Evolutionary conservation across 352 stramenopile genomes (phyloP).

Genomic region (Phytophthora lateralis): DNA sequence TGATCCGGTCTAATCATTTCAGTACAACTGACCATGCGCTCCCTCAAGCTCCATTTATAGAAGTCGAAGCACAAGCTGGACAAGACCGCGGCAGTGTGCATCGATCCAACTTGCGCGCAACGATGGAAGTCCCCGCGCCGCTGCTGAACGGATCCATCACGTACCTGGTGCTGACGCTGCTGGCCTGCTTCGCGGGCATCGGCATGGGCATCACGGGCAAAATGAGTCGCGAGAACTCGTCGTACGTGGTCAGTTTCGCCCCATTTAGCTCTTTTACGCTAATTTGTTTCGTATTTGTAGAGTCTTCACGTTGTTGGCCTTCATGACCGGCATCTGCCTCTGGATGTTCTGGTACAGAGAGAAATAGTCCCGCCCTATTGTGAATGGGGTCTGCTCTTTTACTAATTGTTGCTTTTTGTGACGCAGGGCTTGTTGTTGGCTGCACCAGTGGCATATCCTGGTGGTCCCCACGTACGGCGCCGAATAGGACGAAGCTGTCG

Average conservation of each 20-base stretch:
- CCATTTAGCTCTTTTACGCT: background rate
- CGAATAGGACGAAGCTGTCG: constrained; percentile 48
- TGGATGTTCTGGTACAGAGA: constrained; percentile 86
- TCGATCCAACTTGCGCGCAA: constrained; percentile 33
- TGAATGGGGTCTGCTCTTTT: background rate
- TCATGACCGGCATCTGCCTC: constrained; percentile 85
- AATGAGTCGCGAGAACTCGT: constrained; percentile 84
- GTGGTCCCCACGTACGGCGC: constrained; percentile 79
- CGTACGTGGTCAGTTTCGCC: constrained; percentile 57
- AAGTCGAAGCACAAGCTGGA: constrained; percentile 7
- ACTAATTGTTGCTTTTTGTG: constrained; percentile 33
- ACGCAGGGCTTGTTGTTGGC: constrained; percentile 85
- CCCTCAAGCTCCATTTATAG: constrained; percentile 30
- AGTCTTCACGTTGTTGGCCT: constrained; percentile 81
- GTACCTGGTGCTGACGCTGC: constrained; percentile 87
- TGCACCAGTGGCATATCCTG: constrained; percentile 91
- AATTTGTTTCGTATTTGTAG: constrained; percentile 33
- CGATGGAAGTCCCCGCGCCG: constrained; percentile 79
- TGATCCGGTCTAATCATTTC: background rate
- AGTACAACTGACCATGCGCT: constrained; percentile 10
- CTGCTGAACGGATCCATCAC: constrained; percentile 85
- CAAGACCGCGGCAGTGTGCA: constrained; percentile 24
- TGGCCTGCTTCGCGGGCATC: constrained; percentile 79
- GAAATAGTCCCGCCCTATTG: background rate
- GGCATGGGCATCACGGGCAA: constrained; percentile 82